Base-by-base conservation (phyloP, 2,329 filamentous ascomycete genomes). In the Zymoseptoria tritici region DNA sequence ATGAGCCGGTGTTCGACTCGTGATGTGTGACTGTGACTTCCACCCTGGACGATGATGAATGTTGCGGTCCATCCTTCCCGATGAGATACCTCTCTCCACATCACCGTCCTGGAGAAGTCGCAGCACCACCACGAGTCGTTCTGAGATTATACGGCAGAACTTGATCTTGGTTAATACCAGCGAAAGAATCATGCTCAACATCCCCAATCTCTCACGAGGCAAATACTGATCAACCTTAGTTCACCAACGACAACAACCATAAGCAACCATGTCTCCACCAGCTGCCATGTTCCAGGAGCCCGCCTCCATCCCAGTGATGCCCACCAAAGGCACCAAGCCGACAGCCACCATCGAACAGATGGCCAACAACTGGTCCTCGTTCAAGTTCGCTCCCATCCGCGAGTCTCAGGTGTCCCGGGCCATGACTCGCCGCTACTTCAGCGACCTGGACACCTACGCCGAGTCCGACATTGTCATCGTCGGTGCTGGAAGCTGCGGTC, bases 121-220 rank as follows among this genome's bases (percentile, higher is more conserved):
- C 54, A 58, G 59, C 63, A 58, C 36, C 54, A 52, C 50, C 49
- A 49, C 53, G 42, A 57, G 60, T 77, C 76, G 79, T 79, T 81
- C 84, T 90, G 87, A 93, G 89, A 94, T 86, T 85, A 94, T 88
- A 94, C 90, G 89, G 90, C 81, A 81, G 79, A 91, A 93, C 89
- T 93, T 93, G 90, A 93, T 92, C 89, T 92, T 70, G 89, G 90
- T 92, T 93, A 93, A 94, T 94, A 90, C 90, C 89, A 91, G 91
- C 91, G 91, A 91, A 96, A 91, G 88, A 96, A 73, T 94, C 91
- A 95, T 96, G 90, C 90, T 70, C 67, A 67, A 68, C 58, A 61
- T 83, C 79, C 79, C 77, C 74, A n/a, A n/a, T n/a, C n/a, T n/a
- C n/a, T n/a, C n/a, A n/a, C 70, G 69, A 66, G 71, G 57, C 65